Evolutionary conservation across 2,329 filamentous ascomycete genomes (phyloP).

Genomic region (Davidsoniella australis): DNA sequence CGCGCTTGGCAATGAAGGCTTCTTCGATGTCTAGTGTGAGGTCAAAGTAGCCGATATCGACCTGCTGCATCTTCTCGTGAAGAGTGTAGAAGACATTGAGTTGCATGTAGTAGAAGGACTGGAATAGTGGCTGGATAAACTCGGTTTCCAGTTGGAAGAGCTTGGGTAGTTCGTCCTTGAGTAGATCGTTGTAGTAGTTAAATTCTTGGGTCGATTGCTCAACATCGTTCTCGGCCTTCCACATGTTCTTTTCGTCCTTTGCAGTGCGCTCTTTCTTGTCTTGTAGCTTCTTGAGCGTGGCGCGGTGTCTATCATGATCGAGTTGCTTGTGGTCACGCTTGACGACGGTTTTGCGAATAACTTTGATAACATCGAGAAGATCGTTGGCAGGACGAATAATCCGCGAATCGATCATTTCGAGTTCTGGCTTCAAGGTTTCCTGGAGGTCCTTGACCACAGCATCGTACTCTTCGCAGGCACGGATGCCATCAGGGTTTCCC

Average conservation of each 20-base stretch:
- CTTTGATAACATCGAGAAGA: slow-evolving; percentile 84
- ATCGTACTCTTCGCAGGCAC: slow-evolving; percentile 93
- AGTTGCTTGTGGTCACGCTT: slow-evolving; percentile 97
- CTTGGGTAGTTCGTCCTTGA: slow-evolving; percentile 90
- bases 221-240: slow-evolving; percentile 83
- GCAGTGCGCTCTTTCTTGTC: slow-evolving; percentile 93
- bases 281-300: slow-evolving; percentile 77
- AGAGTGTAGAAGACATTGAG: slow-evolving; percentile 98
- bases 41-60: slow-evolving; percentile 96
- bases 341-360: slow-evolving; percentile 69
- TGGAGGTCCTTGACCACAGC: slow-evolving; percentile 75
- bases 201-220: slow-evolving; percentile 89
- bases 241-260: slow-evolving; percentile 95
- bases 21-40: slow-evolving; percentile 80
- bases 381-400: slow-evolving; percentile 88
- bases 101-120: slow-evolving; percentile 99
- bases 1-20: slow-evolving; percentile 76
- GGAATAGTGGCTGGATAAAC: slow-evolving; percentile 93
- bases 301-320: slow-evolving; percentile 79
- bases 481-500: slow-evolving; percentile 83
- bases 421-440: slow-evolving; percentile 70
- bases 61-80: slow-evolving; percentile 92
- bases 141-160: slow-evolving; percentile 79
- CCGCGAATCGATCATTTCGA: slow-evolving; percentile 91
- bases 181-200: slow-evolving; percentile 92